These are phyloP conservation scores for Nymphaea colorata DNA, from an alignment of 164 flowering plant species.

Conservation along the genomic window DNA sequence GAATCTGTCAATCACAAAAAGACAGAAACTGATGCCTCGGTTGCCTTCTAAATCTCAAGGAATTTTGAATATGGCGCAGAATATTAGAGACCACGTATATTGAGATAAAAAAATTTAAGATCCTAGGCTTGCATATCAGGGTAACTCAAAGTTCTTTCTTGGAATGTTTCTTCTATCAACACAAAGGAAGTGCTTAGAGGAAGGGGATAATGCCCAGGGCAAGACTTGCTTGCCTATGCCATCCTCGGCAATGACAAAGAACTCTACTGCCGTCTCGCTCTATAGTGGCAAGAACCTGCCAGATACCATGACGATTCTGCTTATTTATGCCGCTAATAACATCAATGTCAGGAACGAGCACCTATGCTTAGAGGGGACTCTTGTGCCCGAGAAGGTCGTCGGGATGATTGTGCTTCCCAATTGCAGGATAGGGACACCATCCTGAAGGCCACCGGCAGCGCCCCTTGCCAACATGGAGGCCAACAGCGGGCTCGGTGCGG, in stretches of 20 bases:
- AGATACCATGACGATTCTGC: constrained; percentile 15
- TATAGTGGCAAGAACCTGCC: constrained; percentile 41
- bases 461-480: too few relatives aligned
- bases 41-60: too few relatives aligned
- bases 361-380: constrained; percentile 43
- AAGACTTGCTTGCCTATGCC: constrained; percentile 57
- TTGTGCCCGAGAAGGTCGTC: constrained; percentile 40
- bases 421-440: constrained; percentile 57
- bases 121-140: too few relatives aligned
- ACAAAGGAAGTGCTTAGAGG: too few relatives aligned
- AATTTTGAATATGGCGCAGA: too few relatives aligned
- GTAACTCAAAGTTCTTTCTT: too few relatives aligned
- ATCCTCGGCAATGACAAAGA: constrained; percentile 52
- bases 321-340: constrained; percentile 53
- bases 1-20: too few relatives aligned
- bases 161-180: too few relatives aligned
- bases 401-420: constrained; percentile 86
- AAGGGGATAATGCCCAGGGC: too few relatives aligned
- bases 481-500: constrained; percentile 52
- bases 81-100: too few relatives aligned
- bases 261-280: constrained; percentile 56
- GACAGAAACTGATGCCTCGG: too few relatives aligned
- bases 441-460: constrained; percentile 52
- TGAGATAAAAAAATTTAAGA: too few relatives aligned
- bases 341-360: constrained; percentile 19